Conservation (phyloP, 176 grass and related monocot species). For the Themeda triandra region DNA sequence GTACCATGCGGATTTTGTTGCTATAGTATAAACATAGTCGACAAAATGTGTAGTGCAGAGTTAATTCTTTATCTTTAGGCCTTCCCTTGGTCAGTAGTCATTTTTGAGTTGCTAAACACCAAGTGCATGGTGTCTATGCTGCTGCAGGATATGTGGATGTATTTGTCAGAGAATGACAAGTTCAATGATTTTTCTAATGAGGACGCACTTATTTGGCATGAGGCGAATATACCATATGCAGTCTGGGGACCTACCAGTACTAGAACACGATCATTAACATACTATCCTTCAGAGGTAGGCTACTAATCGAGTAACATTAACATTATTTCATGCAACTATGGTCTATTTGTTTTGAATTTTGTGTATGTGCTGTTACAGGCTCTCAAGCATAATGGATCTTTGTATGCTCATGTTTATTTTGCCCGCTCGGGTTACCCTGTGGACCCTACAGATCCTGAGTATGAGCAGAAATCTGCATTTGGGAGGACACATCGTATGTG, state of each 20-base stretch:
- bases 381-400: conserved; percentile 86
- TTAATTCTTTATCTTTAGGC: not conserved
- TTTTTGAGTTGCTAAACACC: conserved; percentile 13
- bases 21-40: not conserved
- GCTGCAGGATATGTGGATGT: conserved; percentile 98
- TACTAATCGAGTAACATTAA: conserved; percentile 1
- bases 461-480: conserved; percentile 78
- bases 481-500: conserved; percentile 77
- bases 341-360: not conserved
- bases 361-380: conserved; percentile 38
- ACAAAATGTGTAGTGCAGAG: not conserved
- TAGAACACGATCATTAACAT: conserved; percentile 63
- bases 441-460: conserved; percentile 94
- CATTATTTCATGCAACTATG: not conserved
- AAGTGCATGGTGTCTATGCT: conserved; percentile 22
- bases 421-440: conserved; percentile 88
- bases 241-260: conserved; percentile 73
- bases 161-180: conserved; percentile 84
- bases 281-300: conserved; percentile 87
- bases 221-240: conserved; percentile 97
- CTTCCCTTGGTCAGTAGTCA: not conserved
- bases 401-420: conserved; percentile 99
- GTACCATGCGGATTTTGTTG: not conserved
- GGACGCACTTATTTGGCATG: conserved; percentile 93
- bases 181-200: conserved; percentile 91